A percentile compares a stretch with the other conserved stretches of the same genome.
These are phyloP conservation scores for Pseudogymnoascus sp. DNA, from an alignment of 2,329 filamentous ascomycete species.

Conservation along the genomic window DNA sequence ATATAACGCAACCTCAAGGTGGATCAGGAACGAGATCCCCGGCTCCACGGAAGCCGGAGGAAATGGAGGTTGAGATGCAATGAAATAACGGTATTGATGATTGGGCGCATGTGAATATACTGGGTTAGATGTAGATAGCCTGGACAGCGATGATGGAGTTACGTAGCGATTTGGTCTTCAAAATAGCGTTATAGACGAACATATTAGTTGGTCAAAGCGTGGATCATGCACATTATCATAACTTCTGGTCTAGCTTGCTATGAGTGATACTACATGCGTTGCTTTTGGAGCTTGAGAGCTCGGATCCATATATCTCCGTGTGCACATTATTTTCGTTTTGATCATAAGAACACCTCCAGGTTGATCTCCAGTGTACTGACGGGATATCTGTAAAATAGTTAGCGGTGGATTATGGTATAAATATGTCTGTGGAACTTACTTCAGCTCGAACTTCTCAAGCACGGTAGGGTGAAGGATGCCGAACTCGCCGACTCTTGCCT, in stretches of 20 bases:
- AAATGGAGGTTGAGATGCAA: slow-evolving; percentile 45
- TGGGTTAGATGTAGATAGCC: slow-evolving; percentile 4
- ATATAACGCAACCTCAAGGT: slow-evolving; percentile 25
- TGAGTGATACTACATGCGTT: slow-evolving; percentile 9
- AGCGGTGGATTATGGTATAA: slow-evolving; percentile 7
- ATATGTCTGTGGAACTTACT: slow-evolving; percentile 39
- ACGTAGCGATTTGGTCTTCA: not conserved
- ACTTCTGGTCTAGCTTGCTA: slow-evolving; percentile 4
- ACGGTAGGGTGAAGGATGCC: slow-evolving; percentile 91
- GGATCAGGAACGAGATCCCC: slow-evolving; percentile 22
- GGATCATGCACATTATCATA: slow-evolving; percentile 6
- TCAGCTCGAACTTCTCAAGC: slow-evolving; percentile 86
- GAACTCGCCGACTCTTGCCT: slow-evolving; percentile 75
- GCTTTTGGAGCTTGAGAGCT: slow-evolving; percentile 8
- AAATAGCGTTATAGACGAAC: not conserved
- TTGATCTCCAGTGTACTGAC: slow-evolving; percentile 93
- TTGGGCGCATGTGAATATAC: not conserved
- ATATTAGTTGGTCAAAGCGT: not conserved
- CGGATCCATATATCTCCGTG: slow-evolving; percentile 8
- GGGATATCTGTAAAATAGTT: slow-evolving; percentile 56
- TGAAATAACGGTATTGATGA: slow-evolving; percentile 22
- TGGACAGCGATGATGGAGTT: slow-evolving; percentile 3
- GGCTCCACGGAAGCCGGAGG: slow-evolving; percentile 21
- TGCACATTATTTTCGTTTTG: slow-evolving; percentile 6
- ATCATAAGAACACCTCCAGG: slow-evolving; percentile 78